Evolutionary conservation across 371 early-diverging fungal species (phyloP).

Genomic region (Mucor saturninus): DNA sequence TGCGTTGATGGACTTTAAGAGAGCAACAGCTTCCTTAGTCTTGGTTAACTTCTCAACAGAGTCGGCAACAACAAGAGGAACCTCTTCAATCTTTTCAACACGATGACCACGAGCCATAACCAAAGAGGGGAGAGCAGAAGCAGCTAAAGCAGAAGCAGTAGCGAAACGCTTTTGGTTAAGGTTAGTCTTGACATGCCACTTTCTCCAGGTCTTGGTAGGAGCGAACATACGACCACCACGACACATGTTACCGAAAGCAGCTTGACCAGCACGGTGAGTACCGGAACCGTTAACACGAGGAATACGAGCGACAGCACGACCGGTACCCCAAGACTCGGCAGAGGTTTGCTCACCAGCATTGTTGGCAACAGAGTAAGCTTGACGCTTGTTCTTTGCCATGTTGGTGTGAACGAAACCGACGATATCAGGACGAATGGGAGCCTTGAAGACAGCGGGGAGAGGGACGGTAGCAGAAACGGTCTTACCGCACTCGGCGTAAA

Average conservation of each 20-base stretch:
- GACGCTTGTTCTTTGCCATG: constrained; percentile 99
- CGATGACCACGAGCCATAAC: constrained; percentile 99
- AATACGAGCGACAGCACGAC: constrained; percentile 99
- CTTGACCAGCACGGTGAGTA: constrained; percentile 99
- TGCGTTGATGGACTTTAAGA: constrained; percentile 94
- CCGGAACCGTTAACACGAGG: constrained; percentile 99
- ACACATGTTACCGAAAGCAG: constrained; percentile 81
- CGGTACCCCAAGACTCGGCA: constrained; percentile 99
- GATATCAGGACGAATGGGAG: constrained; percentile 98
- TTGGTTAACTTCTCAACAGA: constrained; percentile 86
- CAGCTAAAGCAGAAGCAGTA: constrained; percentile 98
- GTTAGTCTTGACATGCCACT: constrained; percentile 99
- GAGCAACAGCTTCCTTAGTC: constrained; percentile 96
- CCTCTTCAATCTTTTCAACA: constrained; percentile 93
- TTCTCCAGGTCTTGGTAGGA: constrained; percentile 99
- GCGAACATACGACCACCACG: constrained; percentile 98
- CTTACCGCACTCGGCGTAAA: constrained; percentile 85
- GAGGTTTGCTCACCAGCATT: constrained; percentile 99
- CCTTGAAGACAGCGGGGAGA: constrained; percentile 97
- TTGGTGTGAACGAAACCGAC: constrained; percentile 97
- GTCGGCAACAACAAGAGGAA: constrained; percentile 96
- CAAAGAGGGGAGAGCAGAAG: constrained; percentile 95
- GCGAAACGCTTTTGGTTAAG: constrained; percentile 98
- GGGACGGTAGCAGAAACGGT: constrained; percentile 75
- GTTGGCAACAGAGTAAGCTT: constrained; percentile 97